A percentile compares a stretch with the other conserved stretches of the same genome.
Evolutionary conservation across 2,329 filamentous ascomycete species (phyloP).

Genomic region (Trichoderma sp.): DNA sequence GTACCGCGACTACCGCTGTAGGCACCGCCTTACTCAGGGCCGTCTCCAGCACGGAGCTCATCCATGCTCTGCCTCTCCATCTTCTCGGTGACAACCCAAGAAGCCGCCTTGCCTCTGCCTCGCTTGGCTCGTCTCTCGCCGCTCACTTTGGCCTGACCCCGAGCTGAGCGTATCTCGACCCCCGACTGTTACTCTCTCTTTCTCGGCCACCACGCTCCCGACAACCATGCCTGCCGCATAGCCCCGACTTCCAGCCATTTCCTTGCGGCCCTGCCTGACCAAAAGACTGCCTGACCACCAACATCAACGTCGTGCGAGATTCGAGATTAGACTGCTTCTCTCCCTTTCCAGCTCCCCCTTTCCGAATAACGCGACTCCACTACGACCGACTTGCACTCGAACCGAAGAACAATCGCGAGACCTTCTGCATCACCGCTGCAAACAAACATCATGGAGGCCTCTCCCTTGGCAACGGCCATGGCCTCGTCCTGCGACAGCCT

Average conservation of each 20-base stretch:
- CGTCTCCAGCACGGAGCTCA: not conserved
- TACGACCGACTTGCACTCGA: not conserved
- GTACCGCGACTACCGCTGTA: not conserved
- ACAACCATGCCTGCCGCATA: conserved; percentile 21
- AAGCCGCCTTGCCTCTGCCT: conserved; percentile 3
- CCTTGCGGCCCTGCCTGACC: conserved; percentile 14
- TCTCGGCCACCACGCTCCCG: not conserved
- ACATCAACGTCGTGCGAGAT: not conserved
- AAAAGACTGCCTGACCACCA: conserved; percentile 1
- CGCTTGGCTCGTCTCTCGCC: not conserved
- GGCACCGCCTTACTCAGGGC: too few relatives aligned
- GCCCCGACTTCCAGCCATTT: not conserved
- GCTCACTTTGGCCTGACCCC: conserved; percentile 13
- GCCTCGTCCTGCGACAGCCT: conserved; percentile 50
- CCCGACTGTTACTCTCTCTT: not conserved
- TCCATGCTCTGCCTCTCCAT: not conserved
- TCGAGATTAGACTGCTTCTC: not conserved
- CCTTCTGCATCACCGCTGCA: not conserved
- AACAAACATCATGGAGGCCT: conserved; percentile 27
- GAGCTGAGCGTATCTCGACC: conserved; percentile 12
- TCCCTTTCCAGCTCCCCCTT: not conserved
- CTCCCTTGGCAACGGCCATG: conserved; percentile 14
- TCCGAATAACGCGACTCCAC: not conserved
- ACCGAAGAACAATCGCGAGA: not conserved
- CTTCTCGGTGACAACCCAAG: conserved; percentile 8